Evolutionary conservation across 1,139 yeast species (phyloP).

Genomic region (Protomyces inouyei): DNA sequence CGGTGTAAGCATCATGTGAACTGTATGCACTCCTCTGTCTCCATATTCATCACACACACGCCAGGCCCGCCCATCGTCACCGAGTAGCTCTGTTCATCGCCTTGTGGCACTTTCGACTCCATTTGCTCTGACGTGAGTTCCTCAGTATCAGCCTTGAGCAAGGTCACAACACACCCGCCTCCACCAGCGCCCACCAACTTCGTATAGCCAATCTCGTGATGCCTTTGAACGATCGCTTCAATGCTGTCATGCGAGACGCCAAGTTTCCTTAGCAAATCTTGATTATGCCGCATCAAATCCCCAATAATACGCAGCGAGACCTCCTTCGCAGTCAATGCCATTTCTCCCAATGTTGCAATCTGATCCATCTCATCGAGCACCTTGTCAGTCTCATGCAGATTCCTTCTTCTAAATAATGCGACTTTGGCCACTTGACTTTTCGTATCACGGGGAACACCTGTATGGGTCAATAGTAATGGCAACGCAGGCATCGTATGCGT

Average conservation of each 20-base stretch:
- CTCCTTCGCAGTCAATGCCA: neutral
- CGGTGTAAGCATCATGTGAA: too few species aligned
- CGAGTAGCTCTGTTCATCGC: neutral
- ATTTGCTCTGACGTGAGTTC: neutral
- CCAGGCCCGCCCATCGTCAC: neutral
- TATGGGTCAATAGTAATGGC: conserved; percentile 71
- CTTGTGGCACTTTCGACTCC: neutral
- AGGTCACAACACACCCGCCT: conserved; percentile 95
- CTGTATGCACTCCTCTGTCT: too few species aligned
- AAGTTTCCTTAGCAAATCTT: conserved; percentile 74
- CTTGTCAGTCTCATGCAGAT: conserved; percentile 53
- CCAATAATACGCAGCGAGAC: conserved; percentile 41
- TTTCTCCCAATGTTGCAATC: conserved; percentile 55
- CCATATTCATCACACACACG: neutral
- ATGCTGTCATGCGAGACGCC: conserved; percentile 91
- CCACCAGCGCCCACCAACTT: conserved; percentile 99
- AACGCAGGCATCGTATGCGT: conserved; percentile 58
- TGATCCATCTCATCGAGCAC: conserved; percentile 51
- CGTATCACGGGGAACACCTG: conserved; percentile 81
- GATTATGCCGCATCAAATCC: conserved; percentile 75
- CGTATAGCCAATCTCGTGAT: conserved; percentile 68
- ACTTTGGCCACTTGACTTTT: conserved; percentile 79
- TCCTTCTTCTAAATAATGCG: conserved; percentile 47
- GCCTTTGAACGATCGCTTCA: conserved; percentile 66
- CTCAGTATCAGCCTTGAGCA: conserved; percentile 49